Evolutionary conservation across 768 basidiomycete genomes (phyloP).

Genomic region (Xerocomellus intermedius): DNA sequence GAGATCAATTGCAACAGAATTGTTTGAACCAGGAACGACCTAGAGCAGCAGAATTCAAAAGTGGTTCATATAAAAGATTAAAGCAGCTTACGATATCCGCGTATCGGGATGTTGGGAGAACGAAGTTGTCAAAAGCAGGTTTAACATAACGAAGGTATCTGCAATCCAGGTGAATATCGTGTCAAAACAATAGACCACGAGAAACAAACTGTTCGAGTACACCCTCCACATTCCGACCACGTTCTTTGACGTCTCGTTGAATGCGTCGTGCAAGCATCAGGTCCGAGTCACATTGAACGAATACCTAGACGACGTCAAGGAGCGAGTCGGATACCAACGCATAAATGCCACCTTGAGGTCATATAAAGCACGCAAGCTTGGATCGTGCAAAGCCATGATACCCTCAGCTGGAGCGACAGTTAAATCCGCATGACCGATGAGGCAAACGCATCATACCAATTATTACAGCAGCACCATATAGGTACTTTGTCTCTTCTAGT

Average conservation of each 20-base stretch:
- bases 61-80: not conserved
- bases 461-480: constrained; percentile 92
- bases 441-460: constrained; percentile 53
- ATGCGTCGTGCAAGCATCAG: constrained; percentile 96
- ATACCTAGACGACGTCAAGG: constrained; percentile 48
- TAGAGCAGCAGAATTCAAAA: constrained; percentile 29
- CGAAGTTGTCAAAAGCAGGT: constrained; percentile 91
- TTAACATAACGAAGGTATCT: constrained; percentile 96
- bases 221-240: constrained; percentile 82
- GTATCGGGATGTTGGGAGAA: constrained; percentile 78
- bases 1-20: constrained; percentile 87
- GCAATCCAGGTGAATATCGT: constrained; percentile 7
- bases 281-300: constrained; percentile 93
- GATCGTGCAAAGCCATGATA: constrained; percentile 86
- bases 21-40: constrained; percentile 96
- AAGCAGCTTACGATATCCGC: constrained; percentile 75
- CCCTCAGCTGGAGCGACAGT: constrained; percentile 64
- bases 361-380: constrained; percentile 73
- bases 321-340: not conserved
- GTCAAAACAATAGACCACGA: not conserved
- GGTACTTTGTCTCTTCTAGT: constrained; percentile 73
- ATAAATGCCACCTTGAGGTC: constrained; percentile 75
- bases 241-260: constrained; percentile 81
- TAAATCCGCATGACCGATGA: not conserved
- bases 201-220: constrained; percentile 78